A percentile compares a stretch with the other conserved stretches of the same genome.
Evolutionary conservation across 108 stramenopile genomes (phyloP).

Genomic region (Pseudonitzschia multistriata): DNA sequence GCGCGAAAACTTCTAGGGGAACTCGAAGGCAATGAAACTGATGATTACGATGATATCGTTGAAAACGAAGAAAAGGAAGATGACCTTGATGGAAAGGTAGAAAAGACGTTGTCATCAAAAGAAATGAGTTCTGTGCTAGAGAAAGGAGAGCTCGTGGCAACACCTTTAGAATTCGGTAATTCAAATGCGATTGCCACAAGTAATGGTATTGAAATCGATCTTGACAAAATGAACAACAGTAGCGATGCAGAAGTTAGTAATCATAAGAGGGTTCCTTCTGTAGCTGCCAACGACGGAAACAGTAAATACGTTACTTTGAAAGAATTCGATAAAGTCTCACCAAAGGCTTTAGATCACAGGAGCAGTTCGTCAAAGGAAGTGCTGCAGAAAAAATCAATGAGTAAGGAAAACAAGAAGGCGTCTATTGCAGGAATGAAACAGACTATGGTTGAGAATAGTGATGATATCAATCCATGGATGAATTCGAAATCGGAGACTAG

Average conservation of each 20-base stretch:
- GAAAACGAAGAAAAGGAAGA: conserved; percentile 28
- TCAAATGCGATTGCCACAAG: conserved; percentile 52
- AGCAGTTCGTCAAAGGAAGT: neutral
- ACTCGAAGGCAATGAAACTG: conserved; percentile 82
- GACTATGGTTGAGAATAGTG: neutral
- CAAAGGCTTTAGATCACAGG: neutral
- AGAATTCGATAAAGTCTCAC: neutral
- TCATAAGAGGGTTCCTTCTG: neutral
- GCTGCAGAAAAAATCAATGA: neutral
- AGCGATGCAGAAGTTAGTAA: conserved; percentile 29
- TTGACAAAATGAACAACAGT: conserved; percentile 7
- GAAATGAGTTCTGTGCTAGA: conserved; percentile 65
- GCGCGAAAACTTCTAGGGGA: conserved; percentile 81
- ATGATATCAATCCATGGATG: conserved; percentile 40
- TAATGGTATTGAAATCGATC: conserved; percentile 40
- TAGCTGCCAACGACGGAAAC: neutral
- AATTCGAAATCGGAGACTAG: neutral
- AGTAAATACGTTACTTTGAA: conserved; percentile 18
- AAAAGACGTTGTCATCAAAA: conserved; percentile 56
- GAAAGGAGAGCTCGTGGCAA: conserved; percentile 79
- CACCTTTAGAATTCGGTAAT: conserved; percentile 73
- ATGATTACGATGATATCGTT: conserved; percentile 27
- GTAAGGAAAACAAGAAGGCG: conserved; percentile 10
- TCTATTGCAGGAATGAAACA: conserved; percentile 3
- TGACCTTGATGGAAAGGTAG: conserved; percentile 43